A percentile compares a stretch with the other conserved stretches of the same genome.
phyloP scores from a whole-genome alignment of 148 eudicot species.

The Rhododendron kiyosumense region DNA sequence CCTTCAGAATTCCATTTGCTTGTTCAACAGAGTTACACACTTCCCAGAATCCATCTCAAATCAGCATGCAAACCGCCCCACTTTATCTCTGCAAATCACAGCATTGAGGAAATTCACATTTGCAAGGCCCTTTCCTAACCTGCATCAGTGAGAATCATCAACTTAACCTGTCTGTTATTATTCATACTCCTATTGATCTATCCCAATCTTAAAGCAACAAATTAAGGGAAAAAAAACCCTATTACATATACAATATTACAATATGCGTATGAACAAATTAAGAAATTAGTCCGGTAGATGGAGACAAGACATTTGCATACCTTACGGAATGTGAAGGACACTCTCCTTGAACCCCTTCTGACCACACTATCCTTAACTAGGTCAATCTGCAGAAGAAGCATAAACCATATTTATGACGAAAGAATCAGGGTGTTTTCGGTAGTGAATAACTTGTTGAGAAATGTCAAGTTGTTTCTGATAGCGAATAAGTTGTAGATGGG shows the following conservation, averaged over 20 bases:
- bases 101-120: constrained; percentile 51
- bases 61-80: neutral
- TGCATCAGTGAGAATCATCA: constrained; percentile 19
- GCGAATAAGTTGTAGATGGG: too few species aligned
- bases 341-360: constrained; percentile 70
- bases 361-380: constrained; percentile 56
- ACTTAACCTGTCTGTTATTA: neutral
- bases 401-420: neutral
- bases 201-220: neutral
- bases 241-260: neutral
- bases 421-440: too few species aligned
- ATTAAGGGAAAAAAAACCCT: neutral
- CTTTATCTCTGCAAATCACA: constrained; percentile 63
- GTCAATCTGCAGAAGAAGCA: constrained; percentile 54
- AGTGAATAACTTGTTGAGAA: too few species aligned
- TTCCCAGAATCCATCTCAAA: neutral
- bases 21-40: neutral
- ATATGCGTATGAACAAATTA: neutral
- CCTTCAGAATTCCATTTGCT: neutral
- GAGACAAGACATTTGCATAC: constrained; percentile 25
- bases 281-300: neutral
- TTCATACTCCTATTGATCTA: neutral
- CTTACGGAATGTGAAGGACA: constrained; percentile 93
- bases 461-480: too few species aligned
- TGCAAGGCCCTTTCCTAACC: constrained; percentile 70